These are phyloP conservation scores for Collybia nuda DNA, from an alignment of 768 basidiomycete genomes.

Conservation along the genomic window DNA sequence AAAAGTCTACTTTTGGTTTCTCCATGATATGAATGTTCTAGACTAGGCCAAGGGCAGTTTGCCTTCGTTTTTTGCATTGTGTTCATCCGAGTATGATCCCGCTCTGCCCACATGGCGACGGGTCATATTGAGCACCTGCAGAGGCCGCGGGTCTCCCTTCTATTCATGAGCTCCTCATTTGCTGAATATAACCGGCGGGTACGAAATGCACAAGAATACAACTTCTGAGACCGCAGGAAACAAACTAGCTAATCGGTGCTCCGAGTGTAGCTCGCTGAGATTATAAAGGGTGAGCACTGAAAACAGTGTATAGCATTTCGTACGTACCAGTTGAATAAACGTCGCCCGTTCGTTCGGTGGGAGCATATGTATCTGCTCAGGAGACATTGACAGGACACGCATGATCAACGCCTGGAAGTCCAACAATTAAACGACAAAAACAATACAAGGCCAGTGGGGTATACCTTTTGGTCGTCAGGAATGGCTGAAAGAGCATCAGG, in stretches of 20 bases:
- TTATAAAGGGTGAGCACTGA: not conserved
- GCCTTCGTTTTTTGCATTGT: too few relatives aligned
- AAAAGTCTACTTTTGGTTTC: too few relatives aligned
- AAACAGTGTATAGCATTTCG: not conserved
- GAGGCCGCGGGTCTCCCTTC: too few relatives aligned
- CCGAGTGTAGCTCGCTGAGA: slow-evolving; percentile 39
- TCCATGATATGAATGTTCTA: too few relatives aligned
- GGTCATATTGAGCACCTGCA: too few relatives aligned
- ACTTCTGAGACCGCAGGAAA: too few relatives aligned
- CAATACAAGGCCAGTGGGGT: slow-evolving; percentile 8
- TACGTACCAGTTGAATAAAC: slow-evolving; percentile 79
- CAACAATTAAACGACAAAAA: not conserved
- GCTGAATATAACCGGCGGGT: too few relatives aligned
- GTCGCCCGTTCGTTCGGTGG: slow-evolving; percentile 73
- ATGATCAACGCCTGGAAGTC: slow-evolving; percentile 10
- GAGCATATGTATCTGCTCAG: slow-evolving; percentile 77
- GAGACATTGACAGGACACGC: slow-evolving; percentile 53
- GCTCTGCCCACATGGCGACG: too few relatives aligned
- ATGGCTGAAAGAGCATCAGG: slow-evolving; percentile 58
- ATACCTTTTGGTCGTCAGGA: slow-evolving; percentile 69
- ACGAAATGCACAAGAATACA: too few relatives aligned
- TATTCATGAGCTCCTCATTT: too few relatives aligned
- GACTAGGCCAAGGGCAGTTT: too few relatives aligned
- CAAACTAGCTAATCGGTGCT: slow-evolving; percentile 20
- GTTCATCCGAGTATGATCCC: too few relatives aligned